Conservation (phyloP, 441 rosid genomes). For the Syzygium malaccense region DNA sequence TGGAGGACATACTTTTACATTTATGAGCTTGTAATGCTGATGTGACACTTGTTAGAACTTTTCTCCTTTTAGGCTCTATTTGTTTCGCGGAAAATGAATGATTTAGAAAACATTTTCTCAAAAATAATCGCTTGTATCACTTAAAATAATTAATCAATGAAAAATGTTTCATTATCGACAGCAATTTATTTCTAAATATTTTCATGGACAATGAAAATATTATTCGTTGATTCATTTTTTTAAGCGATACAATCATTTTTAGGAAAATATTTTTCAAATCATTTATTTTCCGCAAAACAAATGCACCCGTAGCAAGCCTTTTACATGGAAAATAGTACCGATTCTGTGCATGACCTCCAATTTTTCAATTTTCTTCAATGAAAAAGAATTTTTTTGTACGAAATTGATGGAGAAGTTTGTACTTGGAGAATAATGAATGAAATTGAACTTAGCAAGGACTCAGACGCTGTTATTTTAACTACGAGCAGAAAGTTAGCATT, state of each 20-base stretch:
- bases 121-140: too few species aligned
- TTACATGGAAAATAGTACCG: neutral
- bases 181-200: too few species aligned
- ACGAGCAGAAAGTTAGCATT: neutral
- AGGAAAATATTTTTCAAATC: too few species aligned
- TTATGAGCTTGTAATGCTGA: neutral
- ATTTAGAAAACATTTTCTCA: too few species aligned
- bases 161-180: too few species aligned
- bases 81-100: too few species aligned
- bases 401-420: neutral
- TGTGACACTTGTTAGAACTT: neutral
- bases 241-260: too few species aligned
- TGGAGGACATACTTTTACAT: neutral
- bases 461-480: neutral
- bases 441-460: neutral
- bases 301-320: neutral
- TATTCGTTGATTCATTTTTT: too few species aligned
- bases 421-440: neutral
- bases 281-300: neutral
- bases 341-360: neutral
- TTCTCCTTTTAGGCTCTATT: neutral
- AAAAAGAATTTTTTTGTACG: neutral
- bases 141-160: too few species aligned
- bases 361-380: neutral
- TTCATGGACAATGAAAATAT: too few species aligned